Percentiles rank a stretch among this genome's conserved stretches.
These are phyloP conservation scores for Eutypella sp. DNA, from an alignment of 2,329 filamentous ascomycete genomes.

Conservation along the genomic window DNA sequence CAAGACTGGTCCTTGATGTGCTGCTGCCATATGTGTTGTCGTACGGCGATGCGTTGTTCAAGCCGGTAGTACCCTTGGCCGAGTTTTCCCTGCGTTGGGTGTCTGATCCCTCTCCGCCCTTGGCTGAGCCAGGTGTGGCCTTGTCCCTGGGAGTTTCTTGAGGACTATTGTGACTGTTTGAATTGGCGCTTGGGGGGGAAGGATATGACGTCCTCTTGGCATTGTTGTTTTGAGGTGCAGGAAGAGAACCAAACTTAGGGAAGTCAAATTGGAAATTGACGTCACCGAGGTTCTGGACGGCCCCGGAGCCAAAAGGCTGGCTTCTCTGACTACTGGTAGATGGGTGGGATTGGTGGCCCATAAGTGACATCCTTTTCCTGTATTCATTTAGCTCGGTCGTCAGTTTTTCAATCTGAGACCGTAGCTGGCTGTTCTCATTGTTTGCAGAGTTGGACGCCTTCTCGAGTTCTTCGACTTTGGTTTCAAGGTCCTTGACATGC, in stretches of 20 bases:
- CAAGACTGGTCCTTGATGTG: constrained; percentile 45
- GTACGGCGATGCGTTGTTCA: constrained; percentile 41
- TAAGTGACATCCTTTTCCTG: constrained; percentile 73
- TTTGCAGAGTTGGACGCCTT: constrained; percentile 79
- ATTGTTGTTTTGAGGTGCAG: constrained; percentile 33
- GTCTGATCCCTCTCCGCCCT: constrained; percentile 31
- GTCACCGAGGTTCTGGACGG: constrained; percentile 58
- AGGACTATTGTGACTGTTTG: constrained; percentile 30
- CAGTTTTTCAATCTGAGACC: constrained; percentile 83
- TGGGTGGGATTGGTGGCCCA: constrained; percentile 28
- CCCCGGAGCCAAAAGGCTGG: constrained; percentile 39
- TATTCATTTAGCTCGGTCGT: constrained; percentile 84
- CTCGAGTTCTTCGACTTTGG: constrained; percentile 69
- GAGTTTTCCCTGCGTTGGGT: constrained; percentile 43
- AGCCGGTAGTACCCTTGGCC: constrained; percentile 52
- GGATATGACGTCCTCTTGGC: constrained; percentile 17
- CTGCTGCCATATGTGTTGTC: constrained; percentile 38
- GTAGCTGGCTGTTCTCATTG: constrained; percentile 78
- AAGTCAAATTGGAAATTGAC: constrained; percentile 95
- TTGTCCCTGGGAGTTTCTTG: constrained; percentile 26
- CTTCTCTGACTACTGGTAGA: constrained; percentile 33
- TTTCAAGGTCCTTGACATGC: constrained; percentile 80
- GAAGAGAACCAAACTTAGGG: constrained; percentile 80
- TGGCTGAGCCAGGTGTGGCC: constrained; percentile 28
- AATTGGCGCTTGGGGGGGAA: constrained; percentile 22